phyloP scores from a whole-genome alignment of 148 eudicot genomes.

The Vaccinium darrowii region DNA sequence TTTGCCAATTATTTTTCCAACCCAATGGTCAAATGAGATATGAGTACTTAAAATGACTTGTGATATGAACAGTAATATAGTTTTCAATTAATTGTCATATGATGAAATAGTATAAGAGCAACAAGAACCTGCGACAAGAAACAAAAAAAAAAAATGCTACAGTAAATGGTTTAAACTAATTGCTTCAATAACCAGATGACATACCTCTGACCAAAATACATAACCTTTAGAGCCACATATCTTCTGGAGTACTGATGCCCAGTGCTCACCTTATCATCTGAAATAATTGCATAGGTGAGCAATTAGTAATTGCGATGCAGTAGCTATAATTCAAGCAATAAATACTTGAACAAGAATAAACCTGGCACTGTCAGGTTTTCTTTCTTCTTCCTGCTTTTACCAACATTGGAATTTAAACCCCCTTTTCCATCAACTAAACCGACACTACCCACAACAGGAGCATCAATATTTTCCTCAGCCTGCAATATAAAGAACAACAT shows the following conservation, averaged over 20 bases:
- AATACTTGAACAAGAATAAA: background rate
- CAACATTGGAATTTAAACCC: slow-evolving; percentile 16
- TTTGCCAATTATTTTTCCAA: background rate
- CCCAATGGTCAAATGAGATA: background rate
- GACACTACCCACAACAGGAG: slow-evolving; percentile 17
- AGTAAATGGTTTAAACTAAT: background rate
- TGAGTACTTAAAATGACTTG: background rate
- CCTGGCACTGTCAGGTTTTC: slow-evolving; percentile 22
- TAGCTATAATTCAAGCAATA: background rate
- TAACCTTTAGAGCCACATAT: slow-evolving; percentile 74
- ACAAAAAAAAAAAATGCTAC: background rate
- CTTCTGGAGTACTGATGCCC: slow-evolving; percentile 49
- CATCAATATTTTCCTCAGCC: slow-evolving; percentile 30
- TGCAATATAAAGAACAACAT: slow-evolving; percentile 23
- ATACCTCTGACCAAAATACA: slow-evolving; percentile 97
- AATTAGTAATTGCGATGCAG: background rate
- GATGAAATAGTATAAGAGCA: background rate
- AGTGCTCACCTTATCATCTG: slow-evolving; percentile 35
- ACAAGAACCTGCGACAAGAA: background rate
- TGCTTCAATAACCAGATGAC: background rate
- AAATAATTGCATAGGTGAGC: slow-evolving; percentile 6
- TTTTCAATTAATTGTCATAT: background rate
- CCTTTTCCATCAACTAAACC: slow-evolving; percentile 21
- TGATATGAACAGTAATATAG: background rate
- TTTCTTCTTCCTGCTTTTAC: slow-evolving; percentile 17